A percentile compares a stretch with the other conserved stretches of the same genome.
These are phyloP conservation scores for Leishmania braziliensis DNA, from an alignment of 208 protist genomes.

Conservation along the genomic window DNA sequence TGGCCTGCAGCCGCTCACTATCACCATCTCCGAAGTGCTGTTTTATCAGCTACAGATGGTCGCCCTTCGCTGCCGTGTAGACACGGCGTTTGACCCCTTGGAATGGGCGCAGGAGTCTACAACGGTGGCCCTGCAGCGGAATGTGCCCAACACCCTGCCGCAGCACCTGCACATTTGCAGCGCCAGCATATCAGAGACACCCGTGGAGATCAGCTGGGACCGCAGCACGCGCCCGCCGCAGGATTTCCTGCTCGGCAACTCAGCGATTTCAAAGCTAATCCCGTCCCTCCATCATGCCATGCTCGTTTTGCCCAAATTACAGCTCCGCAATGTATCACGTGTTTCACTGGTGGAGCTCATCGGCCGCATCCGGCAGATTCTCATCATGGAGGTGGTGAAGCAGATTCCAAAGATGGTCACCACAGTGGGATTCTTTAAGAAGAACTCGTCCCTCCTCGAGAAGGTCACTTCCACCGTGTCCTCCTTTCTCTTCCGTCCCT, in stretches of 20 bases:
- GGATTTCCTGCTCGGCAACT: constrained; percentile 56
- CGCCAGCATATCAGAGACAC: constrained; percentile 39
- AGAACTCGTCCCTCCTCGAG: constrained; percentile 35
- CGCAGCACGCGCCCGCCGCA: constrained; percentile 46
- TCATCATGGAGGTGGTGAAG: constrained; percentile 50
- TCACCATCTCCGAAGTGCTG: constrained; percentile 61
- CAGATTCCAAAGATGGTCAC: constrained; percentile 54
- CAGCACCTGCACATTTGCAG: constrained; percentile 33
- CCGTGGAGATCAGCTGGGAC: constrained; percentile 57
- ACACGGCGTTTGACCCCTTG: constrained; percentile 3
- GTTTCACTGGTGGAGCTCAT: constrained; percentile 37
- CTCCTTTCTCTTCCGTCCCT: constrained; percentile 25
- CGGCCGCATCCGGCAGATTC: constrained; percentile 34
- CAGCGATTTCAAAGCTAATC: constrained; percentile 44
- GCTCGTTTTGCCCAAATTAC: constrained; percentile 44
- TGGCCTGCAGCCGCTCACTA: constrained; percentile 41
- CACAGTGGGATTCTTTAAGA: constrained; percentile 50
- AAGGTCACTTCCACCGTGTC: constrained; percentile 31
- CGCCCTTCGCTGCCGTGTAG: constrained; percentile 16
- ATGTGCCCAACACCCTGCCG: constrained; percentile 17
- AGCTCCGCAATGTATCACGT: constrained; percentile 41
- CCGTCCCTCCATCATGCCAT: constrained; percentile 61
- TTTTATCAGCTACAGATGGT: constrained; percentile 57
- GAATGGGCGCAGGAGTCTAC: constrained; percentile 7
- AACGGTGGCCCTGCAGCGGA: constrained; percentile 1